Conservation (phyloP, 345 rosid species). For the Ceriops decandra region DNA sequence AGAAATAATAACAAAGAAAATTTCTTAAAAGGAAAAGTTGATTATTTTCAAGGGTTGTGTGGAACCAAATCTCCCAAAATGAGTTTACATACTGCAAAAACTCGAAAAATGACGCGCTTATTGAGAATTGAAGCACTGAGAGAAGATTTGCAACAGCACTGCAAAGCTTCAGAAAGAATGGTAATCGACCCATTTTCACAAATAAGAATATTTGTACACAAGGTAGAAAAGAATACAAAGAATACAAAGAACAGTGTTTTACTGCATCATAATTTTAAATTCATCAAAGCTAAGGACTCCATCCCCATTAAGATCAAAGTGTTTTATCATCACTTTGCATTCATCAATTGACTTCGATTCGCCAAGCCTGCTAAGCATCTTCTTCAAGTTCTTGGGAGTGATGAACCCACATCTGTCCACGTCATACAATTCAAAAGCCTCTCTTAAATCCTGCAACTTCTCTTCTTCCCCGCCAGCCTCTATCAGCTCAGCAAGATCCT, state of each 20-base stretch:
- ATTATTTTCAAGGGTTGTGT: too few relatives aligned
- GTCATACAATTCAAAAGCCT: conserved; percentile 46
- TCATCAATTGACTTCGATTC: conserved; percentile 38
- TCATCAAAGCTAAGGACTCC: conserved; percentile 52
- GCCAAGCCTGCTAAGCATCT: conserved; percentile 43
- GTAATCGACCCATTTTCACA: too few relatives aligned
- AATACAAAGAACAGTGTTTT: background rate
- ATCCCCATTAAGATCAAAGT: conserved; percentile 44
- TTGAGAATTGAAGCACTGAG: too few relatives aligned
- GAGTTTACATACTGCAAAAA: too few relatives aligned
- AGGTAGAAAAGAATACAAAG: too few relatives aligned
- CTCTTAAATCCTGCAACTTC: conserved; percentile 38
- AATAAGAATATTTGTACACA: too few relatives aligned
- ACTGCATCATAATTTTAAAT: conserved; percentile 42
- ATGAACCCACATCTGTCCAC: conserved; percentile 40
- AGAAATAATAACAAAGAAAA: too few relatives aligned
- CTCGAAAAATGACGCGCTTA: too few relatives aligned
- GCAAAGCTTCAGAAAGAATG: background rate
- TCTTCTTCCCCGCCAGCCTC: conserved; percentile 47
- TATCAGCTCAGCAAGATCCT: conserved; percentile 41
- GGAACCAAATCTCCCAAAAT: too few relatives aligned
- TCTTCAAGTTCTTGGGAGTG: conserved; percentile 31
- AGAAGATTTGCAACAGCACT: too few relatives aligned
- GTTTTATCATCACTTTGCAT: conserved; percentile 40
- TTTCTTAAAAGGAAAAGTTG: too few relatives aligned